Conservation (phyloP, 441 rosid species). For the Gossypium gossypioides region DNA sequence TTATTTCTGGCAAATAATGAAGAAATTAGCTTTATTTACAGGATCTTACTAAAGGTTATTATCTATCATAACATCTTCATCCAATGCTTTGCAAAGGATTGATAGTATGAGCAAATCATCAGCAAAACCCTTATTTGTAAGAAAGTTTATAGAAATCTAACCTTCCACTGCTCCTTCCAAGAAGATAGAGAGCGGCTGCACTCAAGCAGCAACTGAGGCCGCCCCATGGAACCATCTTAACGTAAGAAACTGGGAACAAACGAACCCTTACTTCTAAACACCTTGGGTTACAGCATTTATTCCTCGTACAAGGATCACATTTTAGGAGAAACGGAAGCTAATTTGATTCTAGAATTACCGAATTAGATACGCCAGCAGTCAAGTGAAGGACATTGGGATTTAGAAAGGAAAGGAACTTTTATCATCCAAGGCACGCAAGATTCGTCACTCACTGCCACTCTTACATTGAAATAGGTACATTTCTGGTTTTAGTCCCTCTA, state of each 20-base stretch:
- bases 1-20: neutral
- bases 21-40: neutral
- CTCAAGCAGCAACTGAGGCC: constrained; percentile 77
- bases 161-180: constrained; percentile 90
- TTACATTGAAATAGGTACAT: neutral
- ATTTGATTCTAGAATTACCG: neutral
- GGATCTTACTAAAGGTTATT: neutral
- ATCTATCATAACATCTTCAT: neutral
- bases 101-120: neutral
- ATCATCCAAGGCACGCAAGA: neutral
- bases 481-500: neutral
- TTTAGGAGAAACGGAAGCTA: neutral
- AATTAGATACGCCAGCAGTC: neutral
- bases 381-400: neutral
- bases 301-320: neutral
- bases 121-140: neutral
- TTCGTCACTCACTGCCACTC: neutral
- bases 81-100: neutral
- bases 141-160: neutral
- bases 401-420: neutral
- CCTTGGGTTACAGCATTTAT: neutral
- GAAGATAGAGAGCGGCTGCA: constrained; percentile 81
- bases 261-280: constrained; percentile 11
- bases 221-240: constrained; percentile 69
- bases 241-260: neutral